Base-by-base conservation (phyloP, 2,329 filamentous ascomycete genomes). In the Ophiostoma himal-ulmi region DNA sequence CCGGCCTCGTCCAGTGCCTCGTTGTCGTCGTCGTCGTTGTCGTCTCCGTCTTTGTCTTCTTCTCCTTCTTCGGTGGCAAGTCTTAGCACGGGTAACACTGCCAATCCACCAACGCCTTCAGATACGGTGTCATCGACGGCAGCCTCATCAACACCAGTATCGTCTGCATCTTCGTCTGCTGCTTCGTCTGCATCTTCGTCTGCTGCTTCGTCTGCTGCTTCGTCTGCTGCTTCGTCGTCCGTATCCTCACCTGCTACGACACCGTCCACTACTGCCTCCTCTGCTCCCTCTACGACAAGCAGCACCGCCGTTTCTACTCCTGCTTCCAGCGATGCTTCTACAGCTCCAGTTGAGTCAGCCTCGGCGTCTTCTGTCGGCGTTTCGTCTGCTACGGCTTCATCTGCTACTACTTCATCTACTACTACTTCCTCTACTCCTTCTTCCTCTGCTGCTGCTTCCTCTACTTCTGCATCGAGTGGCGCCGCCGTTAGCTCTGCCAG, bases 191-290 rank as follows among this genome's bases (percentile, higher is more conserved):
- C 48, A 11, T 20, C 48, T 5, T n/a, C n/a, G 14, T 34, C 57
- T 36, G 30, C 13, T 10, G n/a, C 26, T 17, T 17, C 26, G 5
- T 36, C 60, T 20, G 17, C 60, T 37, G 2, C 52, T 13, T 57
- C n/a, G 17, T 20, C 69, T n/a, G 11, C 69, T 2, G n/a, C 39
- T n/a, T 67, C 64, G 20, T 70, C 62, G 1, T 44, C 69, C 10
- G 17, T 26, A 13, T 22, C 26, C 7, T 30, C 26, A 2, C 13
- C 11, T 5, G 14, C 68, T 17, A 26, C 37, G 5, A 17, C 6
- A 14, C 26, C 13, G 1, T 37, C 60, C 10, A 6, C 60, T 64
- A 34, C 14, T 64, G 34, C 34, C 7, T 10, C 34, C 11, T 64
- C 60, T 20, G 13, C 60, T 37, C 30, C 30, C 4, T 30, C 30